A percentile compares a stretch with the other conserved stretches of the same genome.
Evolutionary conservation across 257 asterid species (phyloP).

Genomic region (Nicotiana obtusifolia): DNA sequence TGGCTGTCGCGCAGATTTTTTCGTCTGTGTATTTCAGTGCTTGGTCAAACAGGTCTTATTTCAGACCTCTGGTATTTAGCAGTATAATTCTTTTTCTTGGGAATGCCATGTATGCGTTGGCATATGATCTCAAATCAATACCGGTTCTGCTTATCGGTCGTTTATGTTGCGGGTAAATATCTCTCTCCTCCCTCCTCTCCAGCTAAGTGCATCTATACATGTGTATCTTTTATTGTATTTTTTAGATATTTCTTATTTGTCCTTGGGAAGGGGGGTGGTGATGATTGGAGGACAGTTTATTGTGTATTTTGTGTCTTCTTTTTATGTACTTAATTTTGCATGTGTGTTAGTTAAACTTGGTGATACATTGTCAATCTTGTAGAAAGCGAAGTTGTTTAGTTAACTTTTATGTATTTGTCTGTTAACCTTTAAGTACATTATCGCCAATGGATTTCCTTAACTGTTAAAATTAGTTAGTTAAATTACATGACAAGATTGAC

Average conservation of each 20-base stretch:
- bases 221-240: not conserved
- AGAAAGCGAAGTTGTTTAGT: not conserved
- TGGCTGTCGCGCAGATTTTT: constrained; percentile 97
- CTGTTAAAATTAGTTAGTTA: no score
- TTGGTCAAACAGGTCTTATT: constrained; percentile 95
- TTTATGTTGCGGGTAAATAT: constrained; percentile 72
- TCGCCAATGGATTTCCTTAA: no score
- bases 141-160: constrained; percentile 74
- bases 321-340: not conserved
- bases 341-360: not conserved
- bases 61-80: constrained; percentile 85
- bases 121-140: constrained; percentile 73
- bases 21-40: constrained; percentile 99
- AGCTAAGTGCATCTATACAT: no score
- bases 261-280: not conserved
- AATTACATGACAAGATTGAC: not conserved
- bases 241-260: not conserved
- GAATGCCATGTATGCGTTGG: constrained; percentile 77
- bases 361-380: not conserved
- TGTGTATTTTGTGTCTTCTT: not conserved
- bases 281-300: not conserved
- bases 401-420: not conserved
- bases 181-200: constrained; percentile 17
- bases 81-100: constrained; percentile 73
- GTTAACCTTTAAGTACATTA: no score